phyloP scores from a whole-genome alignment of 768 basidiomycete species.

The Termitomyces sp. region DNA sequence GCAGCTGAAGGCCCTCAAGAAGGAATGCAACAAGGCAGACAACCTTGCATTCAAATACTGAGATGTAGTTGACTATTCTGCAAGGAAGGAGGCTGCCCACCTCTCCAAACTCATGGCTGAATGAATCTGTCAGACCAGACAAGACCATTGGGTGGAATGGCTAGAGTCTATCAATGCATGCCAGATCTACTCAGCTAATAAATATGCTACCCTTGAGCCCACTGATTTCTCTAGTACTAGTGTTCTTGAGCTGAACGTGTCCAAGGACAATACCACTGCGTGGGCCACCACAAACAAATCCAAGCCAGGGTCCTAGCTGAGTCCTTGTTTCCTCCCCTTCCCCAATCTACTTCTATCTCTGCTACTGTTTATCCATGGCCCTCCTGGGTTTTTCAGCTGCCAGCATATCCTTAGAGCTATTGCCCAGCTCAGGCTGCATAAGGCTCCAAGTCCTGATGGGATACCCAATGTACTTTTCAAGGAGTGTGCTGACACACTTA shows the following conservation, averaged over 20 bases:
- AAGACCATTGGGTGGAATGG: not conserved
- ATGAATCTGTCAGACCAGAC: not conserved
- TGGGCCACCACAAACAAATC: no score
- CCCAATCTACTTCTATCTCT: not conserved
- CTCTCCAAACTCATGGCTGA: not conserved
- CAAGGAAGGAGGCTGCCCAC: not conserved
- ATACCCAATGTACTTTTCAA: not conserved
- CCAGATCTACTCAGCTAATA: no score
- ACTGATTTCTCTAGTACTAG: not conserved
- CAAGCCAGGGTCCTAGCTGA: conserved; percentile 3
- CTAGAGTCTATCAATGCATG: not conserved
- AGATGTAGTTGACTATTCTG: not conserved
- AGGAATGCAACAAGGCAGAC: no score
- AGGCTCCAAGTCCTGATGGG: conserved; percentile 17
- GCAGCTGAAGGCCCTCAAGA: not conserved
- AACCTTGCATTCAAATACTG: not conserved
- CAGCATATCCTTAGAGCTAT: conserved; percentile 1
- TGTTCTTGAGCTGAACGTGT: not conserved
- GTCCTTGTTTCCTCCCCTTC: conserved; percentile 12
- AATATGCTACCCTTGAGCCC: no score
- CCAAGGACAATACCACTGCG: no score
- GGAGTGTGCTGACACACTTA: no score
- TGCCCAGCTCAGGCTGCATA: conserved; percentile 16
- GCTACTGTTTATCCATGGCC: no score
- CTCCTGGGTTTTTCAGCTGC: not conserved